These are phyloP conservation scores for Phylloporus rhodoxanthus DNA, from an alignment of 768 basidiomycete genomes.

Conservation along the genomic window DNA sequence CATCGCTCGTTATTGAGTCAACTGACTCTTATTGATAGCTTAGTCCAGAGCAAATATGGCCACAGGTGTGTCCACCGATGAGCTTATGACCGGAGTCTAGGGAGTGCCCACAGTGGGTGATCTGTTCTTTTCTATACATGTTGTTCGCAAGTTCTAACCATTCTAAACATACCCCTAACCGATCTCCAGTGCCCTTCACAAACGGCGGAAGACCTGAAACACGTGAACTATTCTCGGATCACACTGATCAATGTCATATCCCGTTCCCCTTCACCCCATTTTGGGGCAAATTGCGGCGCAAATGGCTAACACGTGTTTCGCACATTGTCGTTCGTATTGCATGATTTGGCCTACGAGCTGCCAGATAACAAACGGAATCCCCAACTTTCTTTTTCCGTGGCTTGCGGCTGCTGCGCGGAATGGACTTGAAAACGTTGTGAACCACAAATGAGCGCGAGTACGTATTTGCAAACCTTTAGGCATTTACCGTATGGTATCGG, in stretches of 20 bases:
- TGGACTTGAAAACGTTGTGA: not conserved
- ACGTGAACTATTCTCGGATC: not conserved
- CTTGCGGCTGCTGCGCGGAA: not conserved
- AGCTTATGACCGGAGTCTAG: not conserved
- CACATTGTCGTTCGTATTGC: slow-evolving; percentile 5
- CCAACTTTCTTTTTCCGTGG: not conserved
- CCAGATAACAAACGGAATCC: not conserved
- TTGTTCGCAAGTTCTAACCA: no score
- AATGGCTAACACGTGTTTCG: slow-evolving; percentile 3
- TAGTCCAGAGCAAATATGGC: not conserved
- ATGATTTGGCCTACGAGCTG: not conserved
- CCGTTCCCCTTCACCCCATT: not conserved
- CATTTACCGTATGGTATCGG: not conserved
- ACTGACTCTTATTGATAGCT: not conserved
- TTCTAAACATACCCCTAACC: not conserved
- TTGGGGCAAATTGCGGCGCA: not conserved
- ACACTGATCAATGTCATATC: not conserved
- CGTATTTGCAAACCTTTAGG: not conserved
- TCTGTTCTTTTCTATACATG: not conserved
- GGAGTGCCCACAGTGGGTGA: not conserved
- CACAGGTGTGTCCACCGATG: not conserved
- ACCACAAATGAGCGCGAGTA: not conserved
- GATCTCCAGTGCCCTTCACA: no score
- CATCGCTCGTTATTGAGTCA: not conserved
- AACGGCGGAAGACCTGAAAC: not conserved